A percentile compares a stretch with the other conserved stretches of the same genome.
phyloP scores from a whole-genome alignment of 1,284 basidiomycete genomes.

The Leccinum subrobustum region DNA sequence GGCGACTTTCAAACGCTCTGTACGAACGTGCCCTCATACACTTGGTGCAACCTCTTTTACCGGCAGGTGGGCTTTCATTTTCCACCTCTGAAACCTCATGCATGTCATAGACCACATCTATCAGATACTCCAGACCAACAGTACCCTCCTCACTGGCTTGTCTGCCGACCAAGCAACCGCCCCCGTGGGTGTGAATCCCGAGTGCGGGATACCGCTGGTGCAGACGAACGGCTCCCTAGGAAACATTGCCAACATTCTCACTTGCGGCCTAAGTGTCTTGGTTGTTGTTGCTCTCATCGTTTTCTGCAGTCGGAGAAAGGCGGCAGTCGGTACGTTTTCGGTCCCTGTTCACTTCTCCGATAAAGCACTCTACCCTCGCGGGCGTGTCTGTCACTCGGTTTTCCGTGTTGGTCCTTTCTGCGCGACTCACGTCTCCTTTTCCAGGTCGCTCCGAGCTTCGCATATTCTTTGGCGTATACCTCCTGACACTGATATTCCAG shows the following conservation, averaged over 20 bases:
- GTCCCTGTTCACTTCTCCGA: not conserved
- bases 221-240: slow-evolving; percentile 53
- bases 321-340: slow-evolving; percentile 38
- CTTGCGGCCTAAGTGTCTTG: slow-evolving; percentile 59
- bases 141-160: slow-evolving; percentile 36
- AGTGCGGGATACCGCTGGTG: slow-evolving; percentile 51
- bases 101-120: slow-evolving; percentile 11
- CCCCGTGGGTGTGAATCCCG: slow-evolving; percentile 57
- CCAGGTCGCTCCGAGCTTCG: slow-evolving; percentile 70
- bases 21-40: slow-evolving; percentile 56
- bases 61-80: slow-evolving; percentile 44
- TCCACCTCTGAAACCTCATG: not conserved
- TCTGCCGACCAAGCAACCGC: slow-evolving; percentile 45
- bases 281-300: slow-evolving; percentile 49
- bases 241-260: slow-evolving; percentile 74
- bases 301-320: slow-evolving; percentile 44
- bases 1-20: slow-evolving; percentile 63
- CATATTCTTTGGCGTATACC: slow-evolving; percentile 63
- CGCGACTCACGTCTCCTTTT: slow-evolving; percentile 12
- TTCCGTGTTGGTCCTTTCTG: not conserved
- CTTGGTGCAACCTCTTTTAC: slow-evolving; percentile 74
- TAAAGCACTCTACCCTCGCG: not conserved
- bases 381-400: not conserved
- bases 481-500: slow-evolving; percentile 73
- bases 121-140: slow-evolving; percentile 37